Base-by-base conservation (phyloP, 306 rosid species). In the Argentina anserina region DNA sequence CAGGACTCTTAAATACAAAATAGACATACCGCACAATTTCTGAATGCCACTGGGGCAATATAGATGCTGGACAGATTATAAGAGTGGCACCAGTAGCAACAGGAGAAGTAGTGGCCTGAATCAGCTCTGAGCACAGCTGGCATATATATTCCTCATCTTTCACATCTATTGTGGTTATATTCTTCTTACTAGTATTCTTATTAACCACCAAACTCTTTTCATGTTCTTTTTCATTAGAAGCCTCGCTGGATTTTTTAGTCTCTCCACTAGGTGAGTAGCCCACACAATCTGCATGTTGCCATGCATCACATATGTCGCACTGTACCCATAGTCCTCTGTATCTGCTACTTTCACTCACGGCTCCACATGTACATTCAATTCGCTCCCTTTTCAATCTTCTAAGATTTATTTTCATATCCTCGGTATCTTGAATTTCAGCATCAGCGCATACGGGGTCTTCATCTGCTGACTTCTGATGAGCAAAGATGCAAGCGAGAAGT, bases 271-370 rank as follows among this genome's bases (percentile, higher is more conserved):
- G 77, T 46, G 97, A 86, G 84, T 91, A 94, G 71, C 95, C 97
- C 78, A 94, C 96, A 80, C 98, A 94, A 62, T 84, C 90, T 29
- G 95, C 98, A 80, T 94, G 97, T 81, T 94, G 98, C 98, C 98
- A 94, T 28, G 98, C 97, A 83, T 89, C 95, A 82, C 98, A 94
- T 43, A 82, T 74, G 84, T 94, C 98, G 56, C 98, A 94, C 79
- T 91, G 98, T 77, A 94, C 98, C 98, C 98, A 94, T 69, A 94
- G 58, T 75, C 98, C 97, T 75, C 78, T 81, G 84, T 91, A 91
- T 82, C 79, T 84, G 66, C 25, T 65, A 81, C 79, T 85, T 76
- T 93, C 98, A 26, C 88, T 91, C 69, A 93, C 98, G 84, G 96
- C 88, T 74, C 97, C 97, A 79, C 97, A 93, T 47, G 78, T 59